Evolutionary conservation across 352 stramenopile species (phyloP).

Genomic region (Pythium chondricola): DNA sequence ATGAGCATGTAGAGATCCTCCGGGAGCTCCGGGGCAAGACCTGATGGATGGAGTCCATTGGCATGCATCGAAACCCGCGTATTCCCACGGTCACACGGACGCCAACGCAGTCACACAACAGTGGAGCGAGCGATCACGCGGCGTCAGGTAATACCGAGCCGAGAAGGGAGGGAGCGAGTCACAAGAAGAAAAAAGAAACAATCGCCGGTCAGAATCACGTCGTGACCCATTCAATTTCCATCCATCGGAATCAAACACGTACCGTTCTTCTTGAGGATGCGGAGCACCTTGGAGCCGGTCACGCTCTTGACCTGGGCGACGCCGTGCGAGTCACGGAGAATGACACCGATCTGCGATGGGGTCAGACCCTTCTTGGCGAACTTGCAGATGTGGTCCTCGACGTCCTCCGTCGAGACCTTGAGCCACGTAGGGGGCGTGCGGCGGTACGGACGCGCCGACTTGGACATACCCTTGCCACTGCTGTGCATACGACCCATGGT

Average conservation of each 20-base stretch:
- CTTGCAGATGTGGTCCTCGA: slow-evolving; percentile 99
- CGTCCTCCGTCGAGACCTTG: slow-evolving; percentile 94
- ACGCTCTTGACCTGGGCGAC: slow-evolving; percentile 98
- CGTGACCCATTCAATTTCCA: not conserved
- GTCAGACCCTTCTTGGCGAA: slow-evolving; percentile 99
- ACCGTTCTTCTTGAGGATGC: slow-evolving; percentile 99
- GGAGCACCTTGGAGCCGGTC: slow-evolving; percentile 98
- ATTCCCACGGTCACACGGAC: slow-evolving; percentile 80
- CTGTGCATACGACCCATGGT: slow-evolving; percentile 99
- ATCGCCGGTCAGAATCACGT: slow-evolving; percentile 16
- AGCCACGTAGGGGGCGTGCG: slow-evolving; percentile 97
- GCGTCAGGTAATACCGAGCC: slow-evolving; percentile 84
- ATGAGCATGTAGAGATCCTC: slow-evolving; percentile 99
- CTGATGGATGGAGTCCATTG: slow-evolving; percentile 23
- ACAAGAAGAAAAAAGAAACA: slow-evolving; percentile 18
- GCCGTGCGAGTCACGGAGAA: slow-evolving; percentile 99
- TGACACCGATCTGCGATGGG: slow-evolving; percentile 98
- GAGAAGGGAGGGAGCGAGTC: not conserved
- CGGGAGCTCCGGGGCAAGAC: slow-evolving; percentile 97
- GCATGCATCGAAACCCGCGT: slow-evolving; percentile 45
- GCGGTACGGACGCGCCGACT: slow-evolving; percentile 99
- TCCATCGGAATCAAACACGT: slow-evolving; percentile 24
- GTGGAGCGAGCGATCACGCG: slow-evolving; percentile 29
- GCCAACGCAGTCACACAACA: slow-evolving; percentile 9
- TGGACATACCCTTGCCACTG: slow-evolving; percentile 99